A percentile compares a stretch with the other conserved stretches of the same genome.
These are phyloP conservation scores for Acaromyces ingoldii DNA, from an alignment of 1,284 basidiomycete genomes.

Conservation along the genomic window DNA sequence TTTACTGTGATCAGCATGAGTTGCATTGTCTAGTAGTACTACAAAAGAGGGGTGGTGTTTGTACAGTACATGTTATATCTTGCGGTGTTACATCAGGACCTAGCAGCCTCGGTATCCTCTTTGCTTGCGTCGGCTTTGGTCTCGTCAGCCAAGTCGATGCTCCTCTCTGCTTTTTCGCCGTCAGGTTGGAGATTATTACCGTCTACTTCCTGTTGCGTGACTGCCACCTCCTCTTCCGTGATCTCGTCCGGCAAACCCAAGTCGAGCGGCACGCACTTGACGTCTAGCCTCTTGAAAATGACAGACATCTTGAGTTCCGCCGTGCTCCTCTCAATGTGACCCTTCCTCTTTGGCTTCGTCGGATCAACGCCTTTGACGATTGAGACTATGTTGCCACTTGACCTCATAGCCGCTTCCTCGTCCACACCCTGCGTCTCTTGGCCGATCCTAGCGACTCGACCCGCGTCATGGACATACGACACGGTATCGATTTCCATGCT, in stretches of 20 bases:
- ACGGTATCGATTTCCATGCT: conserved; percentile 36
- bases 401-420: not conserved
- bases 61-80: no score
- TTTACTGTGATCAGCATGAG: no score
- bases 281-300: conserved; percentile 30
- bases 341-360: conserved; percentile 3
- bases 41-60: no score
- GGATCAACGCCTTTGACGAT: not conserved
- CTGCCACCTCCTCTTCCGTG: not conserved
- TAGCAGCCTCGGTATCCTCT: no score
- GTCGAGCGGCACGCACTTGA: not conserved
- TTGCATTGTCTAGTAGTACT: no score
- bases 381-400: not conserved
- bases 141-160: no score
- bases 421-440: not conserved
- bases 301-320: conserved; percentile 37
- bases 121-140: no score
- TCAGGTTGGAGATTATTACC: no score
- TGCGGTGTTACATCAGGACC: no score
- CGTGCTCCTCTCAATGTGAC: not conserved
- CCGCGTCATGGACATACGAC: conserved; percentile 45
- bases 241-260: no score
- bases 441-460: conserved; percentile 43
- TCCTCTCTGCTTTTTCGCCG: not conserved
- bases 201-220: not conserved